These are phyloP conservation scores for Alternaria metachromatica DNA, from an alignment of 2,329 filamentous ascomycete species.

Conservation along the genomic window DNA sequence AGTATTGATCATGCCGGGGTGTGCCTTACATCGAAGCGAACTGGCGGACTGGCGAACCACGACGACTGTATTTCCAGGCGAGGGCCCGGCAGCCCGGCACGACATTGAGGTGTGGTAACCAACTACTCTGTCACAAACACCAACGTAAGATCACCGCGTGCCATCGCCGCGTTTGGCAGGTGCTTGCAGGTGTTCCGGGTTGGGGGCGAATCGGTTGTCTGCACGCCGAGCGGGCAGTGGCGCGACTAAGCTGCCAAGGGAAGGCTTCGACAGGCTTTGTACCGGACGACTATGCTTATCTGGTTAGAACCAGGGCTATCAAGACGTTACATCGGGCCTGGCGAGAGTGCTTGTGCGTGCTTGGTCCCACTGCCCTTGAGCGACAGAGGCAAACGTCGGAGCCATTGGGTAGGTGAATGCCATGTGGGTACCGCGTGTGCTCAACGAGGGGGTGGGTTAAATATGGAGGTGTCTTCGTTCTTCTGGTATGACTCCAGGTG, in stretches of 20 bases:
- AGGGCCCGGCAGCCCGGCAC: slow-evolving; percentile 20
- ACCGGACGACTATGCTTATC: slow-evolving; percentile 17
- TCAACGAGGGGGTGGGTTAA: slow-evolving; percentile 26
- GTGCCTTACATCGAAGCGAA: neutral
- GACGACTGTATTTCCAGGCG: neutral
- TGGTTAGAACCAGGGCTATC: slow-evolving; percentile 24
- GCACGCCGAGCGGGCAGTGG: slow-evolving; percentile 18
- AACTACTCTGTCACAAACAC: slow-evolving; percentile 15
- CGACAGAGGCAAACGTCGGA: slow-evolving; percentile 21
- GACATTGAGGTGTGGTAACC: neutral
- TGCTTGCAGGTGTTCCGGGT: slow-evolving; percentile 21
- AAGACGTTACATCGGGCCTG: slow-evolving; percentile 42
- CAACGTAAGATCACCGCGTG: slow-evolving; percentile 30
- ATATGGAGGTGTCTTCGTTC: slow-evolving; percentile 30
- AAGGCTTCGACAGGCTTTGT: slow-evolving; percentile 34
- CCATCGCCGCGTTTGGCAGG: slow-evolving; percentile 30
- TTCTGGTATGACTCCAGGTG: slow-evolving; percentile 13
- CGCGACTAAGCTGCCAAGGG: slow-evolving; percentile 35
- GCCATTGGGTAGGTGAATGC: slow-evolving; percentile 14
- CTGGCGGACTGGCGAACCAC: slow-evolving; percentile 9
- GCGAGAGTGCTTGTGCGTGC: slow-evolving; percentile 32
- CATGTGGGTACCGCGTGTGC: slow-evolving; percentile 1
- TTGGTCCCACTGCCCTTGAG: slow-evolving; percentile 21
- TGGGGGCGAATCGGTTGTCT: slow-evolving; percentile 6
- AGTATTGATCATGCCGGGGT: neutral